Base-by-base conservation (phyloP, 2,329 filamentous ascomycete genomes). In the Westerdykella aurantiaca region DNA sequence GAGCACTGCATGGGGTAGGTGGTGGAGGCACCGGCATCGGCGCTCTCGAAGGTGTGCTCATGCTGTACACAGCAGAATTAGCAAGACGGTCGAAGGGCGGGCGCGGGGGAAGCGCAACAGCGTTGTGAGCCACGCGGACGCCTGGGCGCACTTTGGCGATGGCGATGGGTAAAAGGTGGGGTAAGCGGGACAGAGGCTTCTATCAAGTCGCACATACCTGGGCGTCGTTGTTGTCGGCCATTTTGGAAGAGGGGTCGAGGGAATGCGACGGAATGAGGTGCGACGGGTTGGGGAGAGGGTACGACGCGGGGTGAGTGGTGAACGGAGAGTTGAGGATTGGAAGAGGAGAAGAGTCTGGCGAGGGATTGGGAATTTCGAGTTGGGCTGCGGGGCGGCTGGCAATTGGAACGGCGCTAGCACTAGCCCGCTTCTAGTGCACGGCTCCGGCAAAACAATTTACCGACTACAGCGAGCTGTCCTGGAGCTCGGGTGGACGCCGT, bases 1-100 rank as follows among this genome's bases (percentile, higher is more conserved):
- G 94, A 98, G 78, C 93, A 98, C 82, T 98, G 93, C 88, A 95
- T 94, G 65, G 93, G 93, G 79, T 72, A 96, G 70, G 93, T 98
- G 69, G 78, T 70, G 62, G 93, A 97, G 66, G 93, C 91, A 76
- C 93, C 94, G 73, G 94, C 90, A 79, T 96, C 89, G 79, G 84
- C 88, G 75, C 82, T 85, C 61, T 95, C 89, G 82, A 97, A 97
- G 73, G 78, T 82, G 71, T 83, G 69, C 69, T 77, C 73, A 72
- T 77, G 73, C 73, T 77, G 60, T 46, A 46, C 47, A 43, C 38
- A 44, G 31, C 34, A 33, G 33, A 14, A 49, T 66, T 48, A 64
- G 49, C 45, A 38, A 38, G 34, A 38, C 23, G 38, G 29, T 34
- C 52, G 48, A 45, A 7, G 37, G 39, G 46, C 13, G 37, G 33